Evolutionary conservation across 305 asterid species (phyloP), one percentile per base, ranked within the genome.

Genomic region (Fraxinus floribunda): DNA sequence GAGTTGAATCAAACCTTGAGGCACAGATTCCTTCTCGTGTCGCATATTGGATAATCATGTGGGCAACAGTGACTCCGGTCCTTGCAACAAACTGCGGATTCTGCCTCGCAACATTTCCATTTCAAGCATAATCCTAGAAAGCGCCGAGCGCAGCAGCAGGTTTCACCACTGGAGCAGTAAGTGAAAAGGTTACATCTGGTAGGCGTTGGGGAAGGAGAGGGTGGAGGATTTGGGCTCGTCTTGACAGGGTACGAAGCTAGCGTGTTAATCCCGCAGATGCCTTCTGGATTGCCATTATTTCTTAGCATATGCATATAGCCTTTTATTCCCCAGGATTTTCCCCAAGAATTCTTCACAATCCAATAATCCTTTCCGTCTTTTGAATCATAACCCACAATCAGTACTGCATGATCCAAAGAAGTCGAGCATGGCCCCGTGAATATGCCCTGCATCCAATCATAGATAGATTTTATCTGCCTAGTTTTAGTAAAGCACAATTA

Each of bases 291-390:
- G 68, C 91, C 95, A 3, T 86, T 79, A 64, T 88, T 92, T 35
- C 98, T 83, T 34, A 76, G 86, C 91, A 96, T 92, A 83, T 89
- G 82, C 83, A 94, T 90, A 10, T 93, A 96, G 20, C 99, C 99
- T 2, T 89, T 49, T 3, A 92, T 90, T 73, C 99, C 99, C 98
- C 99, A 93, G 16, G 32, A 78, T 55, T 80, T 88, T 74, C 99
- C 98, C 99, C 98, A 96, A 18, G 99, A 93, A 79, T 96, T 96
- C 83, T 96, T 96, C 35, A 96, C 52, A 13, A 94, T 94, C 99
- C 99, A 96, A 13, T 91, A 94, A 84, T 96, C 98, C 46, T 85
- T 83, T 13, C 99, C 98, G 32, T 89, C 79, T 86, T 89, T 76
- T 4, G 99, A 91, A 80, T 87, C 97, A 74, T 96, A 94, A 1